Base-by-base conservation (phyloP, 495 filamentous ascomycete genomes). In the Chaetomium tenue region DNA sequence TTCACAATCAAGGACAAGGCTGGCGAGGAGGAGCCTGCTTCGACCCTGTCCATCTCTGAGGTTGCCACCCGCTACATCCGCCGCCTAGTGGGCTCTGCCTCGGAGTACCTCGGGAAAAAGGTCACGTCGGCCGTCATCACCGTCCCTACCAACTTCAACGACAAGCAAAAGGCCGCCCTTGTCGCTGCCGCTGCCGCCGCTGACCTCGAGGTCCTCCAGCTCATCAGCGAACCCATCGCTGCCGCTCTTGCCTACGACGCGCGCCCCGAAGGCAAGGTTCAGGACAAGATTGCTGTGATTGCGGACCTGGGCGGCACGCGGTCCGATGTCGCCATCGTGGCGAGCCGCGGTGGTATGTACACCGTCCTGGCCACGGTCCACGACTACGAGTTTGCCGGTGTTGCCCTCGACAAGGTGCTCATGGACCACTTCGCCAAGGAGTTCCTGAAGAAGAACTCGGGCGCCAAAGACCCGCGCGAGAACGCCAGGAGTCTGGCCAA, bases 391-490 rank as follows among this genome's bases (percentile, higher is more conserved):
- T 88, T 91, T 63, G 86, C 88, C 55, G 94, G 94, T 69, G 77
- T 83, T 26, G 86, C 90, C 52, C 79, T 98, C 40, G 94, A 98
- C 78, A 83, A 93, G 71, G 87, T 95, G 42, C 83, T 98, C 53
- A 89, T 97, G 68, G 93, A 98, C 74, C 87, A 97, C 82, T 97
- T 97, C 70, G 89, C 94, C 63, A 98, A 98, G 84, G 94, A 97
- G 76, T 98, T 98, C 79, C 82, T 93, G 67, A 97, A 98, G 85
- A 76, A 77, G 68, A 92, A 95, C 81, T 80, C 93, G 76, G 91
- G 92, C 33, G 65, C 66, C 75, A 84, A 82, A 54, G 94, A 98
- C 74, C 94, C 95, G 26, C 84, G 94, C 63, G 83, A 88, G 72
- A 89, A 91, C 69, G 83, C 85, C 13, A 88, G 88, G 67, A 88